Evolutionary conservation across 495 filamentous ascomycete species (phyloP), one percentile per base, ranked within the genome.

Genomic region (Daldinia childiae): DNA sequence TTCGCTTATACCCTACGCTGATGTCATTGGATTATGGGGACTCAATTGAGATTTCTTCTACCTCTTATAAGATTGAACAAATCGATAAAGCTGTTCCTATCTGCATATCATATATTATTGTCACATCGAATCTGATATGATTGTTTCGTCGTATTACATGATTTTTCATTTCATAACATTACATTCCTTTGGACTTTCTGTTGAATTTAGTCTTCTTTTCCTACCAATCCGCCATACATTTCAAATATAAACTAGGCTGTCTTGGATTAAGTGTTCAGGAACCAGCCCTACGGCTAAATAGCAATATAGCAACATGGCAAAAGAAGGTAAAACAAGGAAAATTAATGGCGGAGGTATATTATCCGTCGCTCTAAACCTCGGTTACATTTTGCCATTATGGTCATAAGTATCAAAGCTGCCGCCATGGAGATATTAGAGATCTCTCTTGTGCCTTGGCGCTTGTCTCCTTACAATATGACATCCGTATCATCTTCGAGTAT

Each of bases 271-370:
- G 19, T 32, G 24, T 54, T 54, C 62, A 73, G 62, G 58, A 73
- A 73, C 62, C 66, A 69, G 71, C 66, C 71, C 66, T 74, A 64
- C 67, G 71, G 71, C 71, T 74, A 74, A 74, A 74, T 74, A 29
- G 45, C 29, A 62, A 32, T 11, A 24, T n/a, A 43, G 38, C 15
- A 68, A 56, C 45, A 39, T 34, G 62, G 43, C 58, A 66, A 70
- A 59, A 69, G 59, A 66, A 26, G 24, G 45, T 11, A 51, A 51
- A 61, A 64, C 26, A 27, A 27, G 59, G 34, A 38, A 61, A 69
- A 60, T 65, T 66, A 63, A 7, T 27, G 52, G 55, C 71, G 62
- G 71, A 67, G 55, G 63, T 51, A 56, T 56, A 60, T 55, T 64
- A 24, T 71, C 71, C 67, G 71, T 51, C 54, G 21, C 54, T 60